phyloP scores from a whole-genome alignment of 306 rosid genomes.

The Cicer bijugum region DNA sequence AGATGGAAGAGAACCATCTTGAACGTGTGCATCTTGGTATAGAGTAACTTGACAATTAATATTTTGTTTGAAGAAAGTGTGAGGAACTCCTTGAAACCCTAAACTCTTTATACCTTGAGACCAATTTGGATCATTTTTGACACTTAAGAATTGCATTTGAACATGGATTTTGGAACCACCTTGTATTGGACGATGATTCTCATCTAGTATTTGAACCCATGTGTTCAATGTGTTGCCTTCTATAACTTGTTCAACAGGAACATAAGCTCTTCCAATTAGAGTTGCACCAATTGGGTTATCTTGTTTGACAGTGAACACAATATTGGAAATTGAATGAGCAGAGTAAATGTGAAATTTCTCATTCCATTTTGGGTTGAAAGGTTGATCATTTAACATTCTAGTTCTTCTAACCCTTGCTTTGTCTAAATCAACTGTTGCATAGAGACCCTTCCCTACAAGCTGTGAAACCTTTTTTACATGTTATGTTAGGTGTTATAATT shows the following conservation, averaged over 20 bases:
- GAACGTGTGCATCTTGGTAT: slow-evolving; percentile 84
- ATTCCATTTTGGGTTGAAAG: slow-evolving; percentile 58
- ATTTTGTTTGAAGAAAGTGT: slow-evolving; percentile 64
- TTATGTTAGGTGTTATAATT: slow-evolving; percentile 4
- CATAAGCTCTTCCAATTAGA: slow-evolving; percentile 79
- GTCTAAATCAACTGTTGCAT: slow-evolving; percentile 83
- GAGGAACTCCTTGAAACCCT: slow-evolving; percentile 63
- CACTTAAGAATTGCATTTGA: slow-evolving; percentile 51
- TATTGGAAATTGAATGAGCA: slow-evolving; percentile 65
- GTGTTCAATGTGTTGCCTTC: slow-evolving; percentile 46
- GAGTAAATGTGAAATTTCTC: slow-evolving; percentile 69
- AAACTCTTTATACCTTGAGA: slow-evolving; percentile 60
- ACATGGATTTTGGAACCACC: slow-evolving; percentile 63
- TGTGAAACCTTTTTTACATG: slow-evolving; percentile 27
- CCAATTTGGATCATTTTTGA: slow-evolving; percentile 56
- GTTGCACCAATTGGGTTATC: slow-evolving; percentile 67
- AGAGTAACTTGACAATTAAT: slow-evolving; percentile 65
- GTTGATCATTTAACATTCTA: slow-evolving; percentile 43
- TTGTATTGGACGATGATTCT: slow-evolving; percentile 47
- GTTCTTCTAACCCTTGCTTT: slow-evolving; percentile 70
- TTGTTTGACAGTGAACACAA: slow-evolving; percentile 74
- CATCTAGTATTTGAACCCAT: slow-evolving; percentile 61
- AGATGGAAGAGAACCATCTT: slow-evolving; percentile 26
- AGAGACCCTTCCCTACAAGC: slow-evolving; percentile 55
- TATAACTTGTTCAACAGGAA: slow-evolving; percentile 58